Evolutionary conservation across 2,329 filamentous ascomycete genomes (phyloP).

Genomic region (Fusarium heterosporum): DNA sequence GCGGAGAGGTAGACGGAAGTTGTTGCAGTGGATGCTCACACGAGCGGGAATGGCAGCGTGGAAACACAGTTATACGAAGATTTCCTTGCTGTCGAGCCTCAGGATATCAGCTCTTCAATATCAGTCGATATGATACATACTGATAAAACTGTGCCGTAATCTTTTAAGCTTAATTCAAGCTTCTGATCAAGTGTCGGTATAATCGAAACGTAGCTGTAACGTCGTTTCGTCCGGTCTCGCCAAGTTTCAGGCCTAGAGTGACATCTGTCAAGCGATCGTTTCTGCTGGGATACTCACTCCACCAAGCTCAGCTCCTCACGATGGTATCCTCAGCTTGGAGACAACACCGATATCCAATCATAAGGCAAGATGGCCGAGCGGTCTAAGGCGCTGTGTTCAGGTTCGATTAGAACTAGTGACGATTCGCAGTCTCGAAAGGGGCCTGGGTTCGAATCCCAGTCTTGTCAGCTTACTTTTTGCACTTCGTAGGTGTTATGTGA

Average conservation of each 20-base stretch:
- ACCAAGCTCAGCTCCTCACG: neutral
- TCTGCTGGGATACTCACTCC: neutral
- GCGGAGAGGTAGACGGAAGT: too few species aligned
- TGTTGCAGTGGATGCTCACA: too few species aligned
- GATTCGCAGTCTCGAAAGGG: constrained; percentile 36
- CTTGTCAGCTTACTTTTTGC: constrained; percentile 25
- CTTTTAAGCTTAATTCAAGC: neutral
- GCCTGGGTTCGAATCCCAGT: constrained; percentile 36
- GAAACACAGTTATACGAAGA: too few species aligned
- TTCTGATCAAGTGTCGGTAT: neutral
- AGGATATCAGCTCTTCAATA: too few species aligned
- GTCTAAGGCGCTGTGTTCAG: constrained; percentile 36
- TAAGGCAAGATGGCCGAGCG: constrained; percentile 34
- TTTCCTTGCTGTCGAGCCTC: too few species aligned
- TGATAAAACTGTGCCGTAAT: neutral
- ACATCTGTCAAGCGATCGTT: neutral
- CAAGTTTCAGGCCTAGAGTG: neutral
- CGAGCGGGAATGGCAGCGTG: too few species aligned
- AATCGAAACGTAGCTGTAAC: neutral
- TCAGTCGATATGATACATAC: too few species aligned
- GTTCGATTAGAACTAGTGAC: constrained; percentile 24
- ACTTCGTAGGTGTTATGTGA: neutral
- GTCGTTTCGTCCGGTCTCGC: neutral
- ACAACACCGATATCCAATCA: neutral
- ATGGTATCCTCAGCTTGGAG: neutral